Conservation (phyloP, 345 rosid genomes). For the Geranium rotundifolium region DNA sequence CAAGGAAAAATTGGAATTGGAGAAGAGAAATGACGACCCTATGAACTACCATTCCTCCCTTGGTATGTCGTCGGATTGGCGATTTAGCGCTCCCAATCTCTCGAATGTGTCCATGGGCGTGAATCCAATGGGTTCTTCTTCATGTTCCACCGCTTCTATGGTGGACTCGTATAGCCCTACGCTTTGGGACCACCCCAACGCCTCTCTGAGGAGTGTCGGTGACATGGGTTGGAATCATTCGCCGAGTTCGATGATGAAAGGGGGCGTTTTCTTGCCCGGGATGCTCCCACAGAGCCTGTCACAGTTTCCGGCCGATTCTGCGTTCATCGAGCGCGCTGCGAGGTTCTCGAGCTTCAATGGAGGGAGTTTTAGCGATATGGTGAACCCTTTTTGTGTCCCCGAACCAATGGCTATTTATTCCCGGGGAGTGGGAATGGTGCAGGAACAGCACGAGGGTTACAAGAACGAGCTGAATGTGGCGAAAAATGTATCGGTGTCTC, state of each 20-base stretch:
- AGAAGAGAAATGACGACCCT: conserved; percentile 38
- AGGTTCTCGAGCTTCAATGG: conserved; percentile 70
- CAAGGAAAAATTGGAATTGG: conserved; percentile 47
- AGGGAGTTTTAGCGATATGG: conserved; percentile 62
- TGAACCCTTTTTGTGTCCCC: conserved; percentile 45
- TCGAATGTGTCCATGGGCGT: conserved; percentile 39
- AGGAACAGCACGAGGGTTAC: conserved; percentile 36
- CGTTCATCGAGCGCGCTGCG: conserved; percentile 93
- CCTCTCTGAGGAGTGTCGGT: conserved; percentile 34
- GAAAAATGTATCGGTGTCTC: conserved; percentile 32
- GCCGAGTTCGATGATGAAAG: conserved; percentile 48
- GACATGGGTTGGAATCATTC: conserved; percentile 62
- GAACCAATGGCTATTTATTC: conserved; percentile 48
- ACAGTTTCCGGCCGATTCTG: conserved; percentile 85
- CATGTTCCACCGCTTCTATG: conserved; percentile 63
- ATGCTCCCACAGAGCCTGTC: conserved; percentile 55
- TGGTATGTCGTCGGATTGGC: conserved; percentile 50
- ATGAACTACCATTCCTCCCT: conserved; percentile 35
- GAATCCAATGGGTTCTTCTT: conserved; percentile 40
- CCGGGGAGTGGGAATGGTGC: conserved; percentile 42
- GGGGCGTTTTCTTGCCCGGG: conserved; percentile 40
- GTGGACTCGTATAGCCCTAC: conserved; percentile 49
- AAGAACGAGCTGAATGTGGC: conserved; percentile 32
- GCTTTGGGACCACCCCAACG: conserved; percentile 52
- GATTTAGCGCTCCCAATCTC: conserved; percentile 35